Conservation (phyloP, 192 early-diverging fungal species). For the Coemansia sp. region DNA sequence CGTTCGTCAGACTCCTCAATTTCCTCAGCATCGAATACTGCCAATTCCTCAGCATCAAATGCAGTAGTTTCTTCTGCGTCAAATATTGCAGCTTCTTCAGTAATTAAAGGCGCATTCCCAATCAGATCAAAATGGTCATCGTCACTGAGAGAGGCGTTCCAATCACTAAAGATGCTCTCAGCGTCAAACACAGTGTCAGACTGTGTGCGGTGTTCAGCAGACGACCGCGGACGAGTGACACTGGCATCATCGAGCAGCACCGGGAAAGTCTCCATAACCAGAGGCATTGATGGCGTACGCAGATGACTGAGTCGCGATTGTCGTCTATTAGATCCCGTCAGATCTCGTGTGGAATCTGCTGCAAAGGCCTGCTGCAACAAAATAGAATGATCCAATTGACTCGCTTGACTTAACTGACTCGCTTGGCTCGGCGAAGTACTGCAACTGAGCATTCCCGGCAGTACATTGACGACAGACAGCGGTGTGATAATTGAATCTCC, state of each 20-base stretch:
- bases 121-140: conserved; percentile 37
- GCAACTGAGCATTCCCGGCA: conserved; percentile 15
- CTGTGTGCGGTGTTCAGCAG: conserved; percentile 1
- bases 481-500: conserved; percentile 43
- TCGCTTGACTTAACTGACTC: conserved; percentile 2
- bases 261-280: conserved; percentile 4
- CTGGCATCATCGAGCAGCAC: background rate
- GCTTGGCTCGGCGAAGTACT: conserved; percentile 28
- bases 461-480: conserved; percentile 48
- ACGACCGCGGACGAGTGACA: conserved; percentile 18
- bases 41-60: conserved; percentile 36
- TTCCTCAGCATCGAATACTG: conserved; percentile 33
- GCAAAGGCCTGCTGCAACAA: conserved; percentile 19
- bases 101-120: conserved; percentile 27
- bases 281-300: conserved; percentile 26
- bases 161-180: conserved; percentile 15
- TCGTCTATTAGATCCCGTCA: background rate
- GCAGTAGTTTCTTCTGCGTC: conserved; percentile 4
- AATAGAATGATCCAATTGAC: background rate
- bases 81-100: background rate
- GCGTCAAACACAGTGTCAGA: conserved; percentile 24
- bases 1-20: conserved; percentile 8
- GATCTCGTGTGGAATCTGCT: conserved; percentile 11
- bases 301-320: conserved; percentile 10
- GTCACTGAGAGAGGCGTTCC: conserved; percentile 4